A percentile compares a stretch with the other conserved stretches of the same genome.
Evolutionary conservation across 352 stramenopile species (phyloP).

Genomic region (Phytophthora syringae): DNA sequence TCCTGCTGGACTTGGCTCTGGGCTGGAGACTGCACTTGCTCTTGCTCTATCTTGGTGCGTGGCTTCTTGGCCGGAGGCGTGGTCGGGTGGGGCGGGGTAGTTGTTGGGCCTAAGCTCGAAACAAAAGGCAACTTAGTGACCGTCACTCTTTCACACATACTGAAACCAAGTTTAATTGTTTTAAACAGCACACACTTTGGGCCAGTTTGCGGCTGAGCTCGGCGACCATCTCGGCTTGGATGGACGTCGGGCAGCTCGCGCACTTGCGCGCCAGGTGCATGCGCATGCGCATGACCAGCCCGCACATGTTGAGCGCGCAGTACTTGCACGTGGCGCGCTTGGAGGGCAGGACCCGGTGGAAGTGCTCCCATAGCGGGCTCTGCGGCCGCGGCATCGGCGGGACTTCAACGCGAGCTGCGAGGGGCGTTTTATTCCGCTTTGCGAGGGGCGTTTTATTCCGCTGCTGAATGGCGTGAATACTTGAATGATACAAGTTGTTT

Average conservation of each 20-base stretch:
- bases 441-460: constrained; percentile 36
- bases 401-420: constrained; percentile 4
- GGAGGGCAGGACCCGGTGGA: constrained; percentile 56
- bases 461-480: constrained; percentile 14
- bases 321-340: constrained; percentile 81
- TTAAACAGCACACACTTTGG: constrained; percentile 5
- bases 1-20: neutral
- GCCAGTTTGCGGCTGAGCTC: constrained; percentile 35
- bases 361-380: constrained; percentile 68
- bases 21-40: neutral
- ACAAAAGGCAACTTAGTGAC: constrained; percentile 29
- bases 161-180: constrained; percentile 14
- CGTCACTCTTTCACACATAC: constrained; percentile 17
- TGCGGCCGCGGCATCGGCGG: constrained; percentile 57
- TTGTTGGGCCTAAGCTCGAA: neutral
- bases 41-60: constrained; percentile 8
- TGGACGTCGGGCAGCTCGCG: constrained; percentile 44
- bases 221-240: constrained; percentile 63
- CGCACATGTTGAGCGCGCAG: constrained; percentile 80
- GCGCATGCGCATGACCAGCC: constrained; percentile 72
- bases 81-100: neutral
- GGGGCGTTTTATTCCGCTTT: constrained; percentile 38
- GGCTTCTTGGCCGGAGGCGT: constrained; percentile 16
- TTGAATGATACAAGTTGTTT: too few relatives aligned
- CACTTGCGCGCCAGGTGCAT: constrained; percentile 69